Base-by-base conservation (phyloP, 2,329 filamentous ascomycete genomes). In the Alternaria consortialis region DNA sequence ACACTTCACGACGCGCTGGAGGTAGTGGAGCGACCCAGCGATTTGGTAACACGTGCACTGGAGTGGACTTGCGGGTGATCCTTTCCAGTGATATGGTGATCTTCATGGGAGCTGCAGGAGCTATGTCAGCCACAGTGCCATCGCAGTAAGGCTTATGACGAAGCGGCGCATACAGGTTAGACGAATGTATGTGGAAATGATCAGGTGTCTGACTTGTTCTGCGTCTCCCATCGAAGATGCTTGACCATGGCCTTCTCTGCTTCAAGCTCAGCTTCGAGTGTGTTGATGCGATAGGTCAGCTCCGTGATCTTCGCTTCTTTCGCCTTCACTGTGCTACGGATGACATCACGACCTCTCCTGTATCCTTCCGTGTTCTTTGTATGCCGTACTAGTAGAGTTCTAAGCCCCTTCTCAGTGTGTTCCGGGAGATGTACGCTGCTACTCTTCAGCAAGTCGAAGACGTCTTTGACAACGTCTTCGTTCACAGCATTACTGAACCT, bases 251-350 rank as follows among this genome's bases (percentile, higher is more conserved):
- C 80, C 61, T 80, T 83, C 71, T 85, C 83, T 57, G 85, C 81
- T 70, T 87, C 84, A 42, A 81, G 75, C 72, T 88, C 85, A 13
- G 83, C 82, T 71, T 88, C 84, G 36, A 90, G 74, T 12, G 79
- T 80, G 5, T 76, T 78, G 83, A 96, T 82, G 68, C 90, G 80
- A 73, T 91, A 81, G 81, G 89, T 85, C 79, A 97, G 79, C 77
- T 91, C 82, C 76, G 84, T 78, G 75, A 90, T 81, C 80, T 88
- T 80, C 74, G 87, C 78, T 81, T 94, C 89, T 65, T 88, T 89
- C 5, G 84, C 82, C 71, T 87, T 88, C 34, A 92, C 72, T 4
- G 84, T 85, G 8, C 85, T 76, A n/a, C 91, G 80, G 4, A 86
- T 84, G 7, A 90, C 85, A 61, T 94, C 90, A 2, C 91, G 82